These are phyloP conservation scores for Lecanicillium sp. DNA, from an alignment of 2,329 filamentous ascomycete genomes.

Conservation along the genomic window DNA sequence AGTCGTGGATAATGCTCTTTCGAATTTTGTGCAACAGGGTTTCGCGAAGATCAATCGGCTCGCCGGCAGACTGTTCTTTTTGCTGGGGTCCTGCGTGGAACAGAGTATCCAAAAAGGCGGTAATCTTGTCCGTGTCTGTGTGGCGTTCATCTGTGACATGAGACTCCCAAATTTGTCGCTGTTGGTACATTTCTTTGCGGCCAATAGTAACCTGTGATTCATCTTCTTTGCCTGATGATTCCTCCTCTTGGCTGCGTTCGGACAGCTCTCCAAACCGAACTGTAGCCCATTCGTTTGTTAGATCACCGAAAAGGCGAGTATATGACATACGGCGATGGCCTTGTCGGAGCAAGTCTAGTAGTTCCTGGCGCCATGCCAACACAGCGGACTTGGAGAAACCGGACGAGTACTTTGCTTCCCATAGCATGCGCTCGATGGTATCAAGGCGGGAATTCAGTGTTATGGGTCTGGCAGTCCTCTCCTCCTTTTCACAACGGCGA, in stretches of 20 bases:
- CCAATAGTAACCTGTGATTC: constrained; percentile 37
- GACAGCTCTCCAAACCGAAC: constrained; percentile 8
- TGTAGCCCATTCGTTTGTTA: constrained; percentile 5
- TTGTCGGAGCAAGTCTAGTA: constrained; percentile 5
- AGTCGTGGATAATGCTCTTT: not conserved
- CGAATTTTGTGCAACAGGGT: not conserved
- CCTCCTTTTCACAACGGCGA: not conserved
- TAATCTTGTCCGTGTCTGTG: constrained; percentile 36
- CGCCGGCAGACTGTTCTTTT: not conserved
- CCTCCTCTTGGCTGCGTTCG: not conserved
- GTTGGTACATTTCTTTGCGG: constrained; percentile 42
- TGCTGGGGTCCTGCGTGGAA: constrained; percentile 25
- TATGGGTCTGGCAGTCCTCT: not conserved
- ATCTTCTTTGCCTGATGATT: not conserved
- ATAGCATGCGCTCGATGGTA: constrained; percentile 8
- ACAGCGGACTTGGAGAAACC: constrained; percentile 4
- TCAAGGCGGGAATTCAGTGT: constrained; percentile 1
- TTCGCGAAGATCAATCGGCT: constrained; percentile 2
- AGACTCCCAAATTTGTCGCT: constrained; percentile 45
- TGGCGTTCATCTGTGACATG: constrained; percentile 42
- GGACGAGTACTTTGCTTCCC: constrained; percentile 5
- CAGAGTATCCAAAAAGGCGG: constrained; percentile 39
- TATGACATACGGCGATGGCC: constrained; percentile 6
- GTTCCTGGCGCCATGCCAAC: constrained; percentile 5
- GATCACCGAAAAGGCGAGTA: constrained; percentile 3